These are phyloP conservation scores for Aspergillus nanangensis DNA, from an alignment of 495 filamentous ascomycete species.

Conservation along the genomic window DNA sequence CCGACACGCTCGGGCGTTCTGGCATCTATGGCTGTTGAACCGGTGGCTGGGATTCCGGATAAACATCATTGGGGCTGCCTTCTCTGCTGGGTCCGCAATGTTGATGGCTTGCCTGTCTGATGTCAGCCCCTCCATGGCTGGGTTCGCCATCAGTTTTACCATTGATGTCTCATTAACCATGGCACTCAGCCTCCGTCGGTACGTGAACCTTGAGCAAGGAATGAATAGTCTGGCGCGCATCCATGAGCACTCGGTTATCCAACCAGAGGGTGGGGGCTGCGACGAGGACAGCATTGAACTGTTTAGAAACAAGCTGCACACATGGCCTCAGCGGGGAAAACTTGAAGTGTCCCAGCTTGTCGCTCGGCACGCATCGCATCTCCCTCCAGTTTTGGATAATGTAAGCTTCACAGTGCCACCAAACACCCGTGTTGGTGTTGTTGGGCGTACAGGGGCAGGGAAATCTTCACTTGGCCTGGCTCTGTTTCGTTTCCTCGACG, in stretches of 20 bases:
- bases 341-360: conserved; percentile 74
- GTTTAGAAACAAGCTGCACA: conserved; percentile 38
- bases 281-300: conserved; percentile 23
- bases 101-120: conserved; percentile 41
- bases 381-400: conserved; percentile 54
- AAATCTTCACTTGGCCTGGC: conserved; percentile 84
- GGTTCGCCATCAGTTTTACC: conserved; percentile 63
- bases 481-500: conserved; percentile 77
- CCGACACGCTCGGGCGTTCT: conserved; percentile 49
- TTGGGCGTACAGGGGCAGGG: conserved; percentile 83
- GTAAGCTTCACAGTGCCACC: conserved; percentile 71
- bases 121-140: conserved; percentile 59
- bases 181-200: conserved; percentile 56
- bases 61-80: conserved; percentile 54
- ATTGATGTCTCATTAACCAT: conserved; percentile 53
- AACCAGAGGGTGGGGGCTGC: conserved; percentile 42
- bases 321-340: conserved; percentile 73
- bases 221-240: conserved; percentile 69
- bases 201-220: conserved; percentile 59
- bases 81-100: conserved; percentile 51
- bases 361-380: conserved; percentile 32
- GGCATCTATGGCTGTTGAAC: conserved; percentile 66
- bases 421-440: conserved; percentile 77
- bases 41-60: conserved; percentile 67
- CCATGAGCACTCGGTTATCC: conserved; percentile 56